Base-by-base conservation (phyloP, 2,329 filamentous ascomycete genomes). In the Gyromitra esculenta region DNA sequence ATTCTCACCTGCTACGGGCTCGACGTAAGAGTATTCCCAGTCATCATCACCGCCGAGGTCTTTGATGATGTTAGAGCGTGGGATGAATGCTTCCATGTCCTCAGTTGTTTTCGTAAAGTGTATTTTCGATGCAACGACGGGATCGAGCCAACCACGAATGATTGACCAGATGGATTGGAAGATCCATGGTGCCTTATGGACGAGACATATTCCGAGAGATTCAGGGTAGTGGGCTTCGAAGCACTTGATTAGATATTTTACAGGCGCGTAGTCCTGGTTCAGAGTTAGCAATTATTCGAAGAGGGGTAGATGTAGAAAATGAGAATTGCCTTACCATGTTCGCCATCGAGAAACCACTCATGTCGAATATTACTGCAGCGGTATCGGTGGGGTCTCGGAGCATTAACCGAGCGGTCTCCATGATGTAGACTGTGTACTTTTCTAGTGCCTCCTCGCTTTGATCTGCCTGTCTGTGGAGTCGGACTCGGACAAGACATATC, bases 171-270 rank as follows among this genome's bases (percentile, higher is more conserved):
- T 84, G 91, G 92, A 91, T 86, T 97, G 94, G 85, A 99, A 99
- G 59, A 99, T 86, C 96, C 96, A 99, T 2, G 96, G 96, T 0
- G 96, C 91, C 83, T 97, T 97, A 86, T 99, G 96, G 48, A 99
- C 93, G 59, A 98, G 88, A 1, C 98, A 93, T 1, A 91, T 88
- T 37, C 95, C 96, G 0, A 99, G 87, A 62, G 90, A 95, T 84
- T 99, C 96, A 0, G 96, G 96, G 81, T 98, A 99, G 83, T 99
- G 98, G 76, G 96, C 96, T 85, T 99, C 96, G 82, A 99, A 99
- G 84, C 94, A 97, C 84, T 97, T 97, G 84, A 99, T 97, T 91
- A 99, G 97, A 85, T 98, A 99, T 82, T 97, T 99, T 73, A 99
- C 93, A 0, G 96, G 95, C 0, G 92, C 89, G 83, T 98, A 98